These are phyloP conservation scores for Cytospora piceae DNA, from an alignment of 2,329 filamentous ascomycete species.

Conservation along the genomic window DNA sequence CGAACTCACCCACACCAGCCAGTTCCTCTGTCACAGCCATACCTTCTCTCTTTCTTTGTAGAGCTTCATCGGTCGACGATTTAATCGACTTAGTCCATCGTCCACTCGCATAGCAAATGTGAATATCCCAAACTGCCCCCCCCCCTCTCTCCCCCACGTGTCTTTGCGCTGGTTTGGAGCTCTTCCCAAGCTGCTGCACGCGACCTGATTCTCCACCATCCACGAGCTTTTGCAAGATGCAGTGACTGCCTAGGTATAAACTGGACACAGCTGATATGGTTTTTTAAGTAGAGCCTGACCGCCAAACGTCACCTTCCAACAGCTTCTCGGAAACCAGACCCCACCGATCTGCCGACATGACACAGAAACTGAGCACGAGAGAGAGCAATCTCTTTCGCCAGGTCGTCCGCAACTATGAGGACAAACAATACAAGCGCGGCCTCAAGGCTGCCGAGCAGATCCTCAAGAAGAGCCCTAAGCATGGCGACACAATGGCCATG, in stretches of 20 bases:
- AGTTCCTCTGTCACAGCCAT: not conserved
- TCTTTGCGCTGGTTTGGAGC: not conserved
- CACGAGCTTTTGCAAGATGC: not conserved
- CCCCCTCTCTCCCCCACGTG: not conserved
- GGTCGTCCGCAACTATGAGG: slow-evolving; percentile 94
- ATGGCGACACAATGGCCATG: slow-evolving; percentile 99
- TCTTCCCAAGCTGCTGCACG: not conserved
- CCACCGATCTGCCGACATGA: slow-evolving; percentile 52
- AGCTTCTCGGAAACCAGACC: slow-evolving; percentile 28
- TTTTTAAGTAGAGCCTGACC: not conserved
- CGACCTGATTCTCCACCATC: not conserved
- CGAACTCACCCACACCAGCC: slow-evolving; percentile 3
- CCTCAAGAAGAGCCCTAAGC: slow-evolving; percentile 88
- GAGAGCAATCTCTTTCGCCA: slow-evolving; percentile 93
- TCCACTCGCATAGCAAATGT: not conserved
- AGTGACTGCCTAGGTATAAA: not conserved
- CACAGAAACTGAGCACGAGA: slow-evolving; percentile 78
- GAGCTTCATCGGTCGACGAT: not conserved
- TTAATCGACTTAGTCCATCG: not conserved
- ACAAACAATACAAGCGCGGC: slow-evolving; percentile 95
- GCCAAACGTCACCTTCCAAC: not conserved
- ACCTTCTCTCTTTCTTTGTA: not conserved
- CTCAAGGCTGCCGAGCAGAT: slow-evolving; percentile 97
- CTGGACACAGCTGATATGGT: not conserved
- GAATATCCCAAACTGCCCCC: not conserved